phyloP scores from a whole-genome alignment of 2,329 filamentous ascomycete species.

The Teratosphaeria epicoccoides region DNA sequence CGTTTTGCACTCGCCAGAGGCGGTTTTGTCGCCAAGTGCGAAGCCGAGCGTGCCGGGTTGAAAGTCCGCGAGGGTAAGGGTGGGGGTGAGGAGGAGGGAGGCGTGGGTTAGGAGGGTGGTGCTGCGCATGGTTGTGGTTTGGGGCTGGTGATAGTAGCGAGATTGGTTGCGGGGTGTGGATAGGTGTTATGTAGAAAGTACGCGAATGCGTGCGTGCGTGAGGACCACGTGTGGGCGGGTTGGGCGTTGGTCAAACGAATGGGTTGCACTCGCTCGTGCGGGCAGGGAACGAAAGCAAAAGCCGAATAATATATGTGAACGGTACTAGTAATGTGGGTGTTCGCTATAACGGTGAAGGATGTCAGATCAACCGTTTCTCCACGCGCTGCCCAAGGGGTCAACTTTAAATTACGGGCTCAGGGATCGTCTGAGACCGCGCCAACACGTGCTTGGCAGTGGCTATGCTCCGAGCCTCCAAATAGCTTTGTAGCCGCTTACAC shows the following conservation, averaged over 20 bases:
- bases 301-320: too few species aligned
- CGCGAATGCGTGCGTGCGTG: neutral
- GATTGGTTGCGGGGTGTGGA: too few species aligned
- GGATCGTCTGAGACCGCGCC: neutral
- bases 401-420: neutral
- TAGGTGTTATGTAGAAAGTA: too few species aligned
- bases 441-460: too few species aligned
- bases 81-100: neutral
- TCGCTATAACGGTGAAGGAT: neutral
- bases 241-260: neutral
- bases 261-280: neutral
- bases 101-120: neutral
- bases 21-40: slow-evolving; percentile 54
- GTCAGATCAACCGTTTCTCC: neutral
- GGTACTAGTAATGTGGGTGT: neutral
- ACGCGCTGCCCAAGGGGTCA: neutral
- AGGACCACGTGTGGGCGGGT: too few species aligned
- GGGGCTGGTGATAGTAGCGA: neutral
- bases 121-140: neutral
- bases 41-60: slow-evolving; percentile 47
- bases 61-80: neutral
- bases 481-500: too few species aligned
- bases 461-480: too few species aligned
- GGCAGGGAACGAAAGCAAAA: neutral
- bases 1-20: slow-evolving; percentile 52